Evolutionary conservation across 306 rosid genomes (phyloP), one percentile per base, ranked within the genome.

Genomic region (Ormosia semicastrata): DNA sequence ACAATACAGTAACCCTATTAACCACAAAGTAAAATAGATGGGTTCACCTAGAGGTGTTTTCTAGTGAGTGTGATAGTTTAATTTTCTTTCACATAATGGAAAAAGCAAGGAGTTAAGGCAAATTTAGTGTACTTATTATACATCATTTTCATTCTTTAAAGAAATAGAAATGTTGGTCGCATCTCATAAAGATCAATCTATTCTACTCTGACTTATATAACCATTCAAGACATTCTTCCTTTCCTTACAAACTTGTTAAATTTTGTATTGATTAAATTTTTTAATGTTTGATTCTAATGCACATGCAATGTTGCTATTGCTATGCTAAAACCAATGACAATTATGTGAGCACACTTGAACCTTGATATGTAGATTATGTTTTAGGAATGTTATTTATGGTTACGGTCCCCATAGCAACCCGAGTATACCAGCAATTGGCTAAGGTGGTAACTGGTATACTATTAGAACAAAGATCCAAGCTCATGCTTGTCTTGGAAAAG

Each of bases 101-200:
- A 67, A 12, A 5, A 47, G 29, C 3, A 47, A 9, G 37, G 30
- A 47, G 32, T 60, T 5, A 12, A 53, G 78, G 57, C 44, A 53
- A n/a, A 76, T 80, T 32, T 73, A 75, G 50, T 13, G 63, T 41
- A 84, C 81, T 66, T n/a, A 70, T 10, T 29, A 24, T 40, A 33
- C 86, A 84, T 84, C 89, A 66, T 84, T 92, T 82, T 90, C 89
- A 81, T 71, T 79, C 88, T 76, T 82, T 84, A 69, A 87, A 81
- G 78, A 83, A 81, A 74, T 47, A 75, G 58, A 85, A 76, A 76
- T 81, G 85, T 84, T 85, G 33, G 89, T 83, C 89, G 92, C 67
- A 80, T 76, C 75, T 86, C 86, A 87, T 84, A 90, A 86, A 75
- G 68, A 34, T 62, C 30, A 68, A 64, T 18, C 29, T 30, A 68